A percentile compares a stretch with the other conserved stretches of the same genome.
Evolutionary conservation across 2,329 filamentous ascomycete species (phyloP).

Genomic region (Colletotrichum chrysophilum): DNA sequence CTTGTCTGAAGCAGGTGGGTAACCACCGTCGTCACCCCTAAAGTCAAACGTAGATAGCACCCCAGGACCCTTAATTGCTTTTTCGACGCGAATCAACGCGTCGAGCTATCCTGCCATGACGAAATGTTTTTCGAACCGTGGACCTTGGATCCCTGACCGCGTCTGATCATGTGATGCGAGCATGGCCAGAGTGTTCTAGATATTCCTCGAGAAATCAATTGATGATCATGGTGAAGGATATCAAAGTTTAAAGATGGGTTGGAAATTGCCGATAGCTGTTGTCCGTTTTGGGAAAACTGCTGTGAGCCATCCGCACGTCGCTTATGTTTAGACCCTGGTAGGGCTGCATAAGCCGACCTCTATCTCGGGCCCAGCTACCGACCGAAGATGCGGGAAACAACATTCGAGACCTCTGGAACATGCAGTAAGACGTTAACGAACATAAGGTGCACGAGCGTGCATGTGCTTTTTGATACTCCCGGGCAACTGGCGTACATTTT

Average conservation of each 20-base stretch:
- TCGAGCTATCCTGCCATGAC: background rate
- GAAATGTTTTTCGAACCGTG: background rate
- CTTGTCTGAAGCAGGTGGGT: no score
- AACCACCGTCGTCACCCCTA: background rate
- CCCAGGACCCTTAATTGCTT: background rate
- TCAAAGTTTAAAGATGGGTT: background rate
- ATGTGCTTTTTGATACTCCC: background rate
- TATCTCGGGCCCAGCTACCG: background rate
- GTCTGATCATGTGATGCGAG: background rate
- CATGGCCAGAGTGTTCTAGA: background rate
- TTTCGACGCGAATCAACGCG: background rate
- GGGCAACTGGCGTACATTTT: background rate
- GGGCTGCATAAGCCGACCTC: background rate
- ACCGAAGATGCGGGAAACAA: background rate
- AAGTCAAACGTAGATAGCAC: background rate
- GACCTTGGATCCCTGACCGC: background rate
- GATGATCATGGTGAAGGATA: background rate
- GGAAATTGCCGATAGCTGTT: background rate
- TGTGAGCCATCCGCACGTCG: background rate
- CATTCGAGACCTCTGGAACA: background rate
- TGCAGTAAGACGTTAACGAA: background rate
- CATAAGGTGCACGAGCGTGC: background rate
- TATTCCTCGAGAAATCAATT: background rate
- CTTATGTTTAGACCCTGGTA: background rate
- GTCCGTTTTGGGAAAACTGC: background rate